phyloP scores from a whole-genome alignment of 495 filamentous ascomycete species.

The Penicillium malachiteum region DNA sequence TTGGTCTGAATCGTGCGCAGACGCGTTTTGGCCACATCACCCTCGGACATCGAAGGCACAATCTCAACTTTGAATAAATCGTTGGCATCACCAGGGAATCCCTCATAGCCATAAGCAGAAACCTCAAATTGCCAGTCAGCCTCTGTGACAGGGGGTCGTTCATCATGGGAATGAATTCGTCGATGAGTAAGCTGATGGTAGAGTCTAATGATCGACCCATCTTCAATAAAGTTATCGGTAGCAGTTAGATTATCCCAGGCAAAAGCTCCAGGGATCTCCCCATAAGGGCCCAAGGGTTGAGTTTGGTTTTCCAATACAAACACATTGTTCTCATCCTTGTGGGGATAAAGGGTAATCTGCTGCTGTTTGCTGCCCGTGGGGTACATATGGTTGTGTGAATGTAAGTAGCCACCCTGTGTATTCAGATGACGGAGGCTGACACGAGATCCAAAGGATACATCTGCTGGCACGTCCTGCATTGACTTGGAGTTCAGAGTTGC shows the following conservation, averaged over 20 bases:
- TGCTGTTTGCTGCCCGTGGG: slow-evolving; percentile 96
- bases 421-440: slow-evolving; percentile 88
- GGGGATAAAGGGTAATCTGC: slow-evolving; percentile 95
- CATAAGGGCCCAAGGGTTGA: slow-evolving; percentile 75
- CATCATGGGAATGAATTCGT: slow-evolving; percentile 93
- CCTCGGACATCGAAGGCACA: slow-evolving; percentile 82
- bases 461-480: slow-evolving; percentile 92
- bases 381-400: slow-evolving; percentile 97
- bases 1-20: slow-evolving; percentile 95
- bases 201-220: slow-evolving; percentile 76
- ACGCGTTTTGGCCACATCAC: slow-evolving; percentile 74
- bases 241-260: slow-evolving; percentile 79
- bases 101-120: slow-evolving; percentile 95
- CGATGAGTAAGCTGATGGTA: slow-evolving; percentile 82
- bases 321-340: slow-evolving; percentile 98
- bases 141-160: slow-evolving; percentile 94
- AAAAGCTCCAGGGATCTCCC: slow-evolving; percentile 72
- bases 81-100: slow-evolving; percentile 95
- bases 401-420: slow-evolving; percentile 95
- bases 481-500: slow-evolving; percentile 92
- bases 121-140: slow-evolving; percentile 99
- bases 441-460: slow-evolving; percentile 85
- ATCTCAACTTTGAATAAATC: slow-evolving; percentile 95
- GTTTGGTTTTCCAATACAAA: slow-evolving; percentile 95
- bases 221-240: slow-evolving; percentile 59